These are phyloP conservation scores for Cyberlindnera japonica DNA, from an alignment of 805 yeast species.

Conservation along the genomic window DNA sequence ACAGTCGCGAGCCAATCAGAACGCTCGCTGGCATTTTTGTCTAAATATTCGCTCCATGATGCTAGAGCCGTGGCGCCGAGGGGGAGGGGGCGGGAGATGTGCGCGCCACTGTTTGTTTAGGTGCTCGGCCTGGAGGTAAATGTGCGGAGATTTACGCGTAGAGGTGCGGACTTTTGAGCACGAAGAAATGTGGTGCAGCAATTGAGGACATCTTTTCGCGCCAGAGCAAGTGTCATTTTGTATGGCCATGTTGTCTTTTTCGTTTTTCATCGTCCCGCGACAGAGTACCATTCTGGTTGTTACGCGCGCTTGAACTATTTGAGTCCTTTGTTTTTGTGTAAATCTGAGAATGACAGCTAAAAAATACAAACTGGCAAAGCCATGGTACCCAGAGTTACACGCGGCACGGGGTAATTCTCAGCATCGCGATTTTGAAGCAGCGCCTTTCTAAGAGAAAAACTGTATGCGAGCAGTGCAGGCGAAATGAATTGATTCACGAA, in stretches of 20 bases:
- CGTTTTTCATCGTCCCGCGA: not conserved
- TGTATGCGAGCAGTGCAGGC: too few relatives aligned
- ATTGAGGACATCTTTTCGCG: conserved; percentile 4
- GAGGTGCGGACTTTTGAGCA: conserved; percentile 23
- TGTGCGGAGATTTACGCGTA: conserved; percentile 11
- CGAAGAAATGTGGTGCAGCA: conserved; percentile 8
- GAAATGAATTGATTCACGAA: too few relatives aligned
- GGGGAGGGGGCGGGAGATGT: too few relatives aligned
- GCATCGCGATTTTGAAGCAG: too few relatives aligned
- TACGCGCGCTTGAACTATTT: not conserved
- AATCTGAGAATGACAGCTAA: not conserved
- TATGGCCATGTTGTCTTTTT: conserved; percentile 4
- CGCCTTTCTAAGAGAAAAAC: too few relatives aligned
- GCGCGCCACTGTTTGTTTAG: conserved; percentile 1
- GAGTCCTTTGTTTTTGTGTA: not conserved
- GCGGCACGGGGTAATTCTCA: not conserved
- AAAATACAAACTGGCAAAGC: not conserved
- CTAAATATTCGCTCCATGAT: too few relatives aligned
- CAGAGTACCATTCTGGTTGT: not conserved
- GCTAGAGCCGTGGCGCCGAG: too few relatives aligned
- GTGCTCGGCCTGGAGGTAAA: not conserved
- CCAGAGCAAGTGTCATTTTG: not conserved
- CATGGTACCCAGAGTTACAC: not conserved
- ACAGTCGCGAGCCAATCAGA: conserved; percentile 5
- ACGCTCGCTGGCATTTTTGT: not conserved